Conservation (phyloP, 1,284 basidiomycete species). For the Trametes sp. region DNA sequence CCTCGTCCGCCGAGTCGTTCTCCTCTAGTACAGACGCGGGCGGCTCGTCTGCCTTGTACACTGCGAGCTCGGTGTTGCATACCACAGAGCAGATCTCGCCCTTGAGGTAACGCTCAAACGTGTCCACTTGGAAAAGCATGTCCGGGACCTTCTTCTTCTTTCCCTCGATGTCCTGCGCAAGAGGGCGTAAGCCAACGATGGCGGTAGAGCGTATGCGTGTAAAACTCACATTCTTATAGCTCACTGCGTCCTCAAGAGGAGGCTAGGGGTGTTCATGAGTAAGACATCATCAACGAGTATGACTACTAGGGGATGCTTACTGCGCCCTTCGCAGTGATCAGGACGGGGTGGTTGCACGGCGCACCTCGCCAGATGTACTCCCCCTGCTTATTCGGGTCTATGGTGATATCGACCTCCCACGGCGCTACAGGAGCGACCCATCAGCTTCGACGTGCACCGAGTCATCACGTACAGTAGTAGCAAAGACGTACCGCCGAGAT, state of each 20-base stretch:
- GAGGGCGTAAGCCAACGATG: no score
- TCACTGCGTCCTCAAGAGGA: conserved; percentile 18
- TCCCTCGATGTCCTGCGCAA: conserved; percentile 18
- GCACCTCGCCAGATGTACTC: conserved; percentile 21
- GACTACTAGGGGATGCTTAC: conserved; percentile 21
- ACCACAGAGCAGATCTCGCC: conserved; percentile 26
- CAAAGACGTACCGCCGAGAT: conserved; percentile 31
- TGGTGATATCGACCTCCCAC: conserved; percentile 38
- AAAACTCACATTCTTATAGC: conserved; percentile 14
- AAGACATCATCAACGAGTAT: no score
- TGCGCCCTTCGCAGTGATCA: conserved; percentile 33
- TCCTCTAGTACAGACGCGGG: conserved; percentile 4
- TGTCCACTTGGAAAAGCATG: conserved; percentile 14
- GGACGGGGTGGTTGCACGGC: conserved; percentile 26
- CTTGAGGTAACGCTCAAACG: conserved; percentile 26
- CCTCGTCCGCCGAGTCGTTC: conserved; percentile 7
- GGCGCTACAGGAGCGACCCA: conserved; percentile 17
- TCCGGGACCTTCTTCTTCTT: conserved; percentile 22
- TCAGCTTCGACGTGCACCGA: background rate
- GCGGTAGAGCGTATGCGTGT: no score
- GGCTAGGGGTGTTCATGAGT: conserved; percentile 4
- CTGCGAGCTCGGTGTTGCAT: conserved; percentile 26
- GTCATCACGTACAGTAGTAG: conserved; percentile 14
- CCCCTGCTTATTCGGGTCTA: conserved; percentile 26
- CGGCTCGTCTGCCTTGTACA: conserved; percentile 14